Conservation (phyloP, 192 early-diverging fungal genomes). For the Funneliformis geosporum region DNA sequence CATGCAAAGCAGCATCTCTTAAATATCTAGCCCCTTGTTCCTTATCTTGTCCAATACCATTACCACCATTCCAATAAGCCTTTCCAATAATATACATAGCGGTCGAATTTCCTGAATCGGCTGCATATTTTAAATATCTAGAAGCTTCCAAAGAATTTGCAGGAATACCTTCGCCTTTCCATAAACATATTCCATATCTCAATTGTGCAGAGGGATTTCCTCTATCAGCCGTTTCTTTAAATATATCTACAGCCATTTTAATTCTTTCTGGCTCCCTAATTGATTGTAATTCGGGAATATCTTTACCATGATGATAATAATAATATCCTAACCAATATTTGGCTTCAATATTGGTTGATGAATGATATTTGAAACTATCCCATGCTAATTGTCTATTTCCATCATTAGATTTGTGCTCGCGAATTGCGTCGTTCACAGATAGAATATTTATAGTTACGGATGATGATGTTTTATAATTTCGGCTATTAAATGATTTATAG, state of each 20-base stretch:
- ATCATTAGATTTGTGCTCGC: not conserved
- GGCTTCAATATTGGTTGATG: not conserved
- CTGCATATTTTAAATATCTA: conserved; percentile 7
- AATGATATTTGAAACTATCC: not conserved
- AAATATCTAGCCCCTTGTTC: conserved; percentile 18
- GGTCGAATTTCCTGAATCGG: conserved; percentile 1
- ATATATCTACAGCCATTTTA: not conserved
- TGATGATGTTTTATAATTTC: too few relatives aligned
- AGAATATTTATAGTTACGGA: too few relatives aligned
- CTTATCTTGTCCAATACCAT: not conserved
- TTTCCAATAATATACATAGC: conserved; percentile 26
- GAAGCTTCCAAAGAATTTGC: not conserved
- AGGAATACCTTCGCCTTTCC: too few relatives aligned
- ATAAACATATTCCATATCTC: conserved; percentile 16
- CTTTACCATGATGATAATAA: not conserved
- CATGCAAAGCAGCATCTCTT: conserved; percentile 2
- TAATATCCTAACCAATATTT: conserved; percentile 19
- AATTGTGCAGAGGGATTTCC: conserved; percentile 18
- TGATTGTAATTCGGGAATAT: not conserved
- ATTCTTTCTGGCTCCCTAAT: not conserved
- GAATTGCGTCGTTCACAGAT: not conserved
- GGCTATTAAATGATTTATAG: too few relatives aligned
- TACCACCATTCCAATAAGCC: conserved; percentile 2
- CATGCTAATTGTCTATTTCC: conserved; percentile 1
- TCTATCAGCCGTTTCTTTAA: conserved; percentile 13